A percentile compares a stretch with the other conserved stretches of the same genome.
phyloP scores from a whole-genome alignment of 2,329 filamentous ascomycete species.

The Diaporthe batatas region DNA sequence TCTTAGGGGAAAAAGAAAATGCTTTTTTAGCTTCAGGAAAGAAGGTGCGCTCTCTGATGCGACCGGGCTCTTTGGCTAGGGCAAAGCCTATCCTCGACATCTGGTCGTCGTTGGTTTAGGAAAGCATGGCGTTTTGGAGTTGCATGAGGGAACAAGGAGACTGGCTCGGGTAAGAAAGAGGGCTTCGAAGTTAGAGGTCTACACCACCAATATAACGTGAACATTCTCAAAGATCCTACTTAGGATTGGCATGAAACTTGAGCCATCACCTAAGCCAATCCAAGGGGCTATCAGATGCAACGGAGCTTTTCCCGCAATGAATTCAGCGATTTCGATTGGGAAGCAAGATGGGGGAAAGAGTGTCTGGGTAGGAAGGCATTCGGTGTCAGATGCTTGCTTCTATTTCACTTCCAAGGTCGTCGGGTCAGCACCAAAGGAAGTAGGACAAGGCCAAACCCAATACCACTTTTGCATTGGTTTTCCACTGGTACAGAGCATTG shows the following conservation, averaged over 20 bases:
- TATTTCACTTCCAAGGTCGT: background rate
- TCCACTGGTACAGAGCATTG: too few relatives aligned
- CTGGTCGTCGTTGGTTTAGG: constrained; percentile 1
- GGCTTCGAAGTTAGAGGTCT: background rate
- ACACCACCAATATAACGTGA: background rate
- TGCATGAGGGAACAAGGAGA: background rate
- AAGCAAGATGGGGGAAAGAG: too few relatives aligned
- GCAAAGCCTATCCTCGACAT: background rate
- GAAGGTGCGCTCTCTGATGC: background rate
- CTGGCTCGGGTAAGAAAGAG: background rate
- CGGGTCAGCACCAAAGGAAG: background rate
- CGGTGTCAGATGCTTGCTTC: background rate
- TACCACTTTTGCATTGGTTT: background rate
- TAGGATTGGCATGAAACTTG: background rate
- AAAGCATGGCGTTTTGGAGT: constrained; percentile 33
- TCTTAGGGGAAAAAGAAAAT: background rate
- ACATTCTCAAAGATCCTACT: background rate
- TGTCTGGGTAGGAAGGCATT: background rate
- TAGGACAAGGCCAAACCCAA: background rate
- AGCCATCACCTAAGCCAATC: too few relatives aligned
- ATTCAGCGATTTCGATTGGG: too few relatives aligned
- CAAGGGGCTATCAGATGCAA: background rate
- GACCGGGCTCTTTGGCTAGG: background rate
- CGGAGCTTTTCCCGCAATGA: background rate
- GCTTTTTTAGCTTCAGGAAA: background rate